Conservation (phyloP, 345 rosid genomes). For the Boechera divaricarpa region DNA sequence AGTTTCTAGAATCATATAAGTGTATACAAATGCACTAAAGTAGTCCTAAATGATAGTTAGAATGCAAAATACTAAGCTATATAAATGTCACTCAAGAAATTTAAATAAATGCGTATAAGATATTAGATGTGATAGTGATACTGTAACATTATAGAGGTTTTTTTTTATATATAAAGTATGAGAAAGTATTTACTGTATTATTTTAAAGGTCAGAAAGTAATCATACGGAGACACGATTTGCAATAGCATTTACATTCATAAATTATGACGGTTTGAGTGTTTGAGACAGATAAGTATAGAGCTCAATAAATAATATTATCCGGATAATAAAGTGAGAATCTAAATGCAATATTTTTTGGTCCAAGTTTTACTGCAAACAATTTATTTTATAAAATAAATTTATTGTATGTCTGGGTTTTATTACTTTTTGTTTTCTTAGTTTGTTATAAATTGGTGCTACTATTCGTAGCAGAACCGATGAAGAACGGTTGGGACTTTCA, state of each 20-base stretch:
- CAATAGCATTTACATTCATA: slow-evolving; percentile 30
- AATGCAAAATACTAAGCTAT: too few relatives aligned
- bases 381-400: neutral
- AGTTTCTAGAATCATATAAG: too few relatives aligned
- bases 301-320: slow-evolving; percentile 36
- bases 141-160: slow-evolving; percentile 8
- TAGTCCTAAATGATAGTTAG: too few relatives aligned
- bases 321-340: neutral
- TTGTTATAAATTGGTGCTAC: slow-evolving; percentile 25
- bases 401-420: slow-evolving; percentile 10
- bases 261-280: slow-evolving; percentile 32
- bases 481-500: too few relatives aligned
- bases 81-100: slow-evolving; percentile 24
- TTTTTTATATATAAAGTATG: neutral
- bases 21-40: too few relatives aligned
- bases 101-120: slow-evolving; percentile 37
- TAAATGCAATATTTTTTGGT: neutral
- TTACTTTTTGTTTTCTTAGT: neutral
- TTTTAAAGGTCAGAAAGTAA: slow-evolving; percentile 20
- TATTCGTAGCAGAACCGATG: neutral
- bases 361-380: neutral
- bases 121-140: slow-evolving; percentile 36
- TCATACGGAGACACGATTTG: slow-evolving; percentile 33
- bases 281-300: slow-evolving; percentile 18
- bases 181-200: neutral